Evolutionary conservation across 805 yeast genomes (phyloP).

Genomic region (Myxozyma vanderwaltii): DNA sequence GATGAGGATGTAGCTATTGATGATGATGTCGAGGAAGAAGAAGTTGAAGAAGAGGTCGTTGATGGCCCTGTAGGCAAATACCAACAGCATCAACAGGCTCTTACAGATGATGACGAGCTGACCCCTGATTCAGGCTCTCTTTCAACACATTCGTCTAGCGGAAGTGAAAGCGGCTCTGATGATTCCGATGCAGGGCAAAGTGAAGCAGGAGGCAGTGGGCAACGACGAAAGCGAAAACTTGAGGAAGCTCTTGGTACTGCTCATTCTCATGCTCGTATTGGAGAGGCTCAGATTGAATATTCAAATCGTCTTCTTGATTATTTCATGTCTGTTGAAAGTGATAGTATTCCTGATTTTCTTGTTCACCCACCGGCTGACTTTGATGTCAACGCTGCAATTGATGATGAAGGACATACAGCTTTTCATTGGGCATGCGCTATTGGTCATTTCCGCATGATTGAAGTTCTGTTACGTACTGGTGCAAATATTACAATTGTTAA

Average conservation of each 20-base stretch:
- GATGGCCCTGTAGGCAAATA: constrained; percentile 1
- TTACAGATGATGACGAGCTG: constrained; percentile 31
- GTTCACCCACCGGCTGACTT: constrained; percentile 65
- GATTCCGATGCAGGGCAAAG: constrained; percentile 19
- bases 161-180: constrained; percentile 58
- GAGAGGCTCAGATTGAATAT: constrained; percentile 46
- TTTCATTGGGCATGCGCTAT: constrained; percentile 98
- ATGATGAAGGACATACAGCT: constrained; percentile 91
- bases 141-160: constrained; percentile 48
- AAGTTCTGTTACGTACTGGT: constrained; percentile 71
- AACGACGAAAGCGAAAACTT: constrained; percentile 15
- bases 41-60: constrained; percentile 12
- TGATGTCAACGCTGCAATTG: constrained; percentile 77
- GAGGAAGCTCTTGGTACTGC: constrained; percentile 19
- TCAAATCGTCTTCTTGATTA: constrained; percentile 54
- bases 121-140: constrained; percentile 38
- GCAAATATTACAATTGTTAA: constrained; percentile 65
- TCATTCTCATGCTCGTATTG: constrained; percentile 26
- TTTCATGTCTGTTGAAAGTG: constrained; percentile 61
- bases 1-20: constrained; percentile 19
- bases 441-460: constrained; percentile 79
- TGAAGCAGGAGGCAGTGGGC: neutral
- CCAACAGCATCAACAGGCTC: constrained; percentile 31
- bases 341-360: constrained; percentile 64
- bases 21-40: constrained; percentile 16